A percentile compares a stretch with the other conserved stretches of the same genome.
Conservation (phyloP, 1,284 basidiomycete species). For the Neolentinus lepideus region DNA sequence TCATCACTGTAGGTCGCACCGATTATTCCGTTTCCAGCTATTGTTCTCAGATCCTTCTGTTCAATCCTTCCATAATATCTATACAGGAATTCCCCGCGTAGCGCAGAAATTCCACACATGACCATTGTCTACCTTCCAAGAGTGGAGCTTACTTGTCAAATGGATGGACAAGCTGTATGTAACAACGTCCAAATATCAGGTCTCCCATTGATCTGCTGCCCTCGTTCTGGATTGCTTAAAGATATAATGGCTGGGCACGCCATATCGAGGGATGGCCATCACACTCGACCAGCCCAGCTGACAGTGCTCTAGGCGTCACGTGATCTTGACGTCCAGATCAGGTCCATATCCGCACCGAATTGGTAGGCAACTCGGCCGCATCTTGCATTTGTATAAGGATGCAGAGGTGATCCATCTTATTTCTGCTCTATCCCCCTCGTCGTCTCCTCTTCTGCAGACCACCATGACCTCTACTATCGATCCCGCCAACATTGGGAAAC, state of each 20-base stretch:
- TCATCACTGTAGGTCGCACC: background rate
- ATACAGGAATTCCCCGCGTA: background rate
- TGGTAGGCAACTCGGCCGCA: background rate
- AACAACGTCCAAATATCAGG: background rate
- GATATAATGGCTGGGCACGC: background rate
- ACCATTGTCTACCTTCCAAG: background rate
- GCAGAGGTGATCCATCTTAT: background rate
- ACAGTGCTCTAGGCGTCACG: background rate
- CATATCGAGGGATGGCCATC: background rate
- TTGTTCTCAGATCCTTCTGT: too few relatives aligned
- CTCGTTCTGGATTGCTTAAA: background rate
- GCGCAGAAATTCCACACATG: background rate
- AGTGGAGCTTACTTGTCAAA: background rate
- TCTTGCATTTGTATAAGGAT: background rate
- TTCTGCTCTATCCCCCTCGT: background rate
- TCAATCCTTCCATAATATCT: background rate
- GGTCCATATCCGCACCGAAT: background rate
- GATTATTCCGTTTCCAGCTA: background rate
- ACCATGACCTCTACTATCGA: background rate
- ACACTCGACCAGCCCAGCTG: background rate
- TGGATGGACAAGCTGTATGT: background rate
- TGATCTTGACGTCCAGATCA: background rate
- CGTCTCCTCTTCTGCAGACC: background rate
- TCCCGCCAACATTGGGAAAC: constrained; percentile 30
- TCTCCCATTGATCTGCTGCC: background rate